phyloP scores from a whole-genome alignment of 331 rosid genomes.

The Malus hybrid region DNA sequence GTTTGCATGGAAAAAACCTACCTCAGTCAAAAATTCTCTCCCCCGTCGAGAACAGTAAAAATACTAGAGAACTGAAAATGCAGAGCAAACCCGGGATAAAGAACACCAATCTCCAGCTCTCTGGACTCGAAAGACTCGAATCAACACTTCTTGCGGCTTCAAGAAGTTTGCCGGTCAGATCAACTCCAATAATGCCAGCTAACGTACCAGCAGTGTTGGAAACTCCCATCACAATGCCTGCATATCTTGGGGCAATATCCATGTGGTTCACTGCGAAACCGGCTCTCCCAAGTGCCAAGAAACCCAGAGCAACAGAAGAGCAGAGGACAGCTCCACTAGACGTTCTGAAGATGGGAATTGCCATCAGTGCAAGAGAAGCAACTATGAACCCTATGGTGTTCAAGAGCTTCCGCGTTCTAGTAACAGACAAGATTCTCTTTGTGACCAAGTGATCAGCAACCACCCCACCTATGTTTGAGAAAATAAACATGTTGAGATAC shows the following conservation, averaged over 20 bases:
- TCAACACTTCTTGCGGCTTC: conserved; percentile 70
- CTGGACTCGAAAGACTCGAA: conserved; percentile 76
- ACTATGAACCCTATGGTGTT: conserved; percentile 74
- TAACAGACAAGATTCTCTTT: conserved; percentile 63
- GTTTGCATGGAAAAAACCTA: conserved; percentile 5
- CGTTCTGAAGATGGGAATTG: conserved; percentile 76
- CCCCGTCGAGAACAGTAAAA: conserved; percentile 73
- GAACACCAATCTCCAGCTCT: conserved; percentile 83
- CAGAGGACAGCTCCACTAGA: conserved; percentile 86
- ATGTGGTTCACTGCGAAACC: conserved; percentile 96
- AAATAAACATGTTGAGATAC: conserved; percentile 85
- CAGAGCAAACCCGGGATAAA: conserved; percentile 79
- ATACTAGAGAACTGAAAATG: conserved; percentile 64
- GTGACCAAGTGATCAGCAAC: conserved; percentile 76
- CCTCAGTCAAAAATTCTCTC: conserved; percentile 90
- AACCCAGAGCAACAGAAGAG: conserved; percentile 93
- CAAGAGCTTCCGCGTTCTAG: conserved; percentile 72
- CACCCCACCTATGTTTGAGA: conserved; percentile 89
- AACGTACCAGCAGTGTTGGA: conserved; percentile 92
- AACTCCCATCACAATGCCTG: conserved; percentile 97
- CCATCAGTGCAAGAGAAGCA: conserved; percentile 73
- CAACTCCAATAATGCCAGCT: conserved; percentile 88
- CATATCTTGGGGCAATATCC: conserved; percentile 95
- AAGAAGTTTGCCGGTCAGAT: conserved; percentile 74
- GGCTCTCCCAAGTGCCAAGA: conserved; percentile 93